These are phyloP conservation scores for Candida silvicultrix DNA, from an alignment of 805 yeast species.

Conservation along the genomic window DNA sequence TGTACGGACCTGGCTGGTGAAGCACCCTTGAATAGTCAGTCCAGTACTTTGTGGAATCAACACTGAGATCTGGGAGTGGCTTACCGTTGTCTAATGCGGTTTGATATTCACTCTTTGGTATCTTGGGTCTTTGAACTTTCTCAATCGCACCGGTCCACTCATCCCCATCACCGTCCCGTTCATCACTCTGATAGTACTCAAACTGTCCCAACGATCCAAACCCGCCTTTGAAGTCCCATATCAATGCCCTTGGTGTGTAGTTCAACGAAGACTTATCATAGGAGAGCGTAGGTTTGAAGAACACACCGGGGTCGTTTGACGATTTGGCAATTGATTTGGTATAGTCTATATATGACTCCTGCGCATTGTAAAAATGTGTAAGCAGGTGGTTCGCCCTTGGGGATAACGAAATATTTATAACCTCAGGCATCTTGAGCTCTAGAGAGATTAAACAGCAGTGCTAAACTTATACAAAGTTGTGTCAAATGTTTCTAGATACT, in stretches of 20 bases:
- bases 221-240: conserved; percentile 81
- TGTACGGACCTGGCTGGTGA: conserved; percentile 53
- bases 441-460: too few relatives aligned
- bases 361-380: conserved; percentile 77
- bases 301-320: conserved; percentile 37
- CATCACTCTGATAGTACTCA: conserved; percentile 33
- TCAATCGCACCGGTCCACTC: conserved; percentile 14
- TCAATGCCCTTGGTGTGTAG: conserved; percentile 74
- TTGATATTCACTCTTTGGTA: conserved; percentile 57
- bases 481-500: background rate
- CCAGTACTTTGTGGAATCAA: conserved; percentile 58
- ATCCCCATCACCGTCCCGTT: conserved; percentile 2
- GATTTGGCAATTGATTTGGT: conserved; percentile 20
- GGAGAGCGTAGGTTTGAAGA: conserved; percentile 34
- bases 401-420: conserved; percentile 66
- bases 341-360: conserved; percentile 62
- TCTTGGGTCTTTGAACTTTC: conserved; percentile 29
- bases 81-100: conserved; percentile 46
- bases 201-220: conserved; percentile 58
- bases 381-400: conserved; percentile 69
- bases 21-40: conserved; percentile 69
- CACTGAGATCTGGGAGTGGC: conserved; percentile 28
- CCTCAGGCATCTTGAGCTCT: conserved; percentile 66
- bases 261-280: conserved; percentile 38
- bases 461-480: too few relatives aligned